Conservation (phyloP, 768 basidiomycete genomes). For the Boletus tomentosulus region DNA sequence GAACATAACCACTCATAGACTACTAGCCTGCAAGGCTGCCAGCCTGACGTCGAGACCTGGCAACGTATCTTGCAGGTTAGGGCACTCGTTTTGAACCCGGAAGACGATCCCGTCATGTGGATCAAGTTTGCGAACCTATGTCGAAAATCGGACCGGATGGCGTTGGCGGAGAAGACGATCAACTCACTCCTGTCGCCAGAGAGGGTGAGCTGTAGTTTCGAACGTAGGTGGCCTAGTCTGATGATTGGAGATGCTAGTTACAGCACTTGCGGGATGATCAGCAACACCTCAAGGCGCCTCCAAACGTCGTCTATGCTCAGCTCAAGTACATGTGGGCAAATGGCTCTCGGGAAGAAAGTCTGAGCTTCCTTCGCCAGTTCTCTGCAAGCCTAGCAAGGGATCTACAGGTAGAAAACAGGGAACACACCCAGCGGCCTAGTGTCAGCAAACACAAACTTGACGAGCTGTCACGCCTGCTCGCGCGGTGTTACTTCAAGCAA, state of each 20-base stretch:
- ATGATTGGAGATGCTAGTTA: constrained; percentile 23
- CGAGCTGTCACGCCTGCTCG: constrained; percentile 82
- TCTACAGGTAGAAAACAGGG: constrained; percentile 57
- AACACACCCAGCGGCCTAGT: constrained; percentile 45
- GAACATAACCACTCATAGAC: background rate
- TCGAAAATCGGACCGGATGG: constrained; percentile 90
- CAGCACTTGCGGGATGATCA: constrained; percentile 50
- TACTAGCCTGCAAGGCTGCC: constrained; percentile 84
- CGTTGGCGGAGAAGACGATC: constrained; percentile 95
- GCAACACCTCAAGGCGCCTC: constrained; percentile 71
- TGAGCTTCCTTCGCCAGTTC: constrained; percentile 81
- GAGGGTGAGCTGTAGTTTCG: constrained; percentile 38
- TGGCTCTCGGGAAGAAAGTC: constrained; percentile 70
- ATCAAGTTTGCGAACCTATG: constrained; percentile 98
- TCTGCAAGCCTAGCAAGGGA: constrained; percentile 73
- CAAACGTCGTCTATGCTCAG: constrained; percentile 94
- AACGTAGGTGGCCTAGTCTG: background rate
- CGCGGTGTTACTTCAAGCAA: constrained; percentile 93
- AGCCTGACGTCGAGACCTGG: constrained; percentile 99
- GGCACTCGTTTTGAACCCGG: constrained; percentile 87
- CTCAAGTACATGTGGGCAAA: constrained; percentile 95
- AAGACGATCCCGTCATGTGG: constrained; percentile 96
- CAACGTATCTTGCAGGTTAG: constrained; percentile 95
- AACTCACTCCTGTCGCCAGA: constrained; percentile 83
- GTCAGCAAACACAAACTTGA: constrained; percentile 58